Base-by-base conservation (phyloP, 305 asterid genomes). In the Fraxinus xanthoxyloides region DNA sequence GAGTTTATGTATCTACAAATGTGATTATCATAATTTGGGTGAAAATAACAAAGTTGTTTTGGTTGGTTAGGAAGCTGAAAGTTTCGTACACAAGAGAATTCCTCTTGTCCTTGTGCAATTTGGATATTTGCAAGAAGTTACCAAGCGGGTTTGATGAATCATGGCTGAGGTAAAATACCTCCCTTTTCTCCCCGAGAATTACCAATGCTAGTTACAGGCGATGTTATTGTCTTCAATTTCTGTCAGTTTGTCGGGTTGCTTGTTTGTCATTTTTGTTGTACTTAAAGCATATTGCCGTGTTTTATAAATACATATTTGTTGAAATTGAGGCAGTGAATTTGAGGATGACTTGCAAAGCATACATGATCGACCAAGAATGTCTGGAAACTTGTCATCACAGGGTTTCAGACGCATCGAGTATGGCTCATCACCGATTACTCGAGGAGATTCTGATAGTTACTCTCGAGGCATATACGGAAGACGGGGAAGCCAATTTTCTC, bases 401-500 rank as follows among this genome's bases (percentile, higher is more conserved):
- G 89, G 98, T 77, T 86, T 89, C 83, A 87, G 91, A 87, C 91
- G 90, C 75, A 90, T 40, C 12, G 97, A 95, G 4, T 88, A 90
- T 87, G 81, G 95, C 67, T 92, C 96, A 70, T 93, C 98, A 24
- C 96, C 96, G 59, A 98, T 97, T 77, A 87, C 97, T 72, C 87
- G 92, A 73, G 95, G 91, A 81, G 95, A 91, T 80, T 75, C 89
- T 59, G 86, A 87, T 80, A 85, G 36, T 81, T 84, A 87, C 79
- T 79, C 91, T 79, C 90, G 93, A 70, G 87, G 90, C 81, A 85
- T 21, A 78, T 85, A 90, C 82, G 98, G 95, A 69, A 92, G 95
- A 87, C 92, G 99, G 99, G 98, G 92, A 38, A 88, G 84, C 84
- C 95, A 93, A 75, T 88, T 93, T 61, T 89, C 95, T 79, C 94